A percentile compares a stretch with the other conserved stretches of the same genome.
Evolutionary conservation across 192 early-diverging fungal species (phyloP).

Genomic region (Radiomyces spectabilis): DNA sequence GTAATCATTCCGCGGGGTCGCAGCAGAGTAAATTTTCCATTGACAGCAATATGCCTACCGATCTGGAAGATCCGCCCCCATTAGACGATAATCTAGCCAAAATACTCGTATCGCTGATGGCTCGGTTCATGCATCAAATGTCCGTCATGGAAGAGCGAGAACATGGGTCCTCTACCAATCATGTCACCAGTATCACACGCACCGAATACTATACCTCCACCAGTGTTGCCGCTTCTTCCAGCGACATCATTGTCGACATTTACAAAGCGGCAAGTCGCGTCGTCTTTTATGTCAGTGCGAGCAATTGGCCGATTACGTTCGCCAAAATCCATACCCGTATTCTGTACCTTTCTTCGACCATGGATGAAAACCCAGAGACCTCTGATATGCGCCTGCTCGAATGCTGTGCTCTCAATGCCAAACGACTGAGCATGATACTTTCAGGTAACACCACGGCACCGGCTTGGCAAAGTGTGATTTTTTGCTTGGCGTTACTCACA

Average conservation of each 20-base stretch:
- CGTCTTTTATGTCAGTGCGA: conserved; percentile 79
- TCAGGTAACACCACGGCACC: no score
- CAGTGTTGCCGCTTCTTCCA: conserved; percentile 6
- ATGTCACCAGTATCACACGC: conserved; percentile 17
- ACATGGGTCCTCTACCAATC: conserved; percentile 22
- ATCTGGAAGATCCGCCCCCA: conserved; percentile 61
- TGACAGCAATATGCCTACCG: conserved; percentile 14
- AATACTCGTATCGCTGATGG: conserved; percentile 52
- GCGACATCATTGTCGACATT: conserved; percentile 60
- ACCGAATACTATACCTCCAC: conserved; percentile 20
- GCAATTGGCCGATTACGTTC: conserved; percentile 84
- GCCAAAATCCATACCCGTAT: conserved; percentile 62
- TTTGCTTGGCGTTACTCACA: neutral
- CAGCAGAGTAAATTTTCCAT: conserved; percentile 7
- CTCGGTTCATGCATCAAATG: conserved; percentile 56
- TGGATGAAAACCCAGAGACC: conserved; percentile 61
- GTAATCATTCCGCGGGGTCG: conserved; percentile 8
- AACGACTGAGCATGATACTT: conserved; percentile 60
- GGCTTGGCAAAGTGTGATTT: neutral
- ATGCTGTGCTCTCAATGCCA: conserved; percentile 72
- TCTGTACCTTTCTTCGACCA: conserved; percentile 51
- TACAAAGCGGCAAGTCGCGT: conserved; percentile 79
- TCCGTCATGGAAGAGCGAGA: conserved; percentile 37
- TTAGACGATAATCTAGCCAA: conserved; percentile 67
- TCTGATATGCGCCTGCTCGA: conserved; percentile 85